phyloP scores from a whole-genome alignment of 768 basidiomycete genomes.

The Leccinum disarticulatum region DNA sequence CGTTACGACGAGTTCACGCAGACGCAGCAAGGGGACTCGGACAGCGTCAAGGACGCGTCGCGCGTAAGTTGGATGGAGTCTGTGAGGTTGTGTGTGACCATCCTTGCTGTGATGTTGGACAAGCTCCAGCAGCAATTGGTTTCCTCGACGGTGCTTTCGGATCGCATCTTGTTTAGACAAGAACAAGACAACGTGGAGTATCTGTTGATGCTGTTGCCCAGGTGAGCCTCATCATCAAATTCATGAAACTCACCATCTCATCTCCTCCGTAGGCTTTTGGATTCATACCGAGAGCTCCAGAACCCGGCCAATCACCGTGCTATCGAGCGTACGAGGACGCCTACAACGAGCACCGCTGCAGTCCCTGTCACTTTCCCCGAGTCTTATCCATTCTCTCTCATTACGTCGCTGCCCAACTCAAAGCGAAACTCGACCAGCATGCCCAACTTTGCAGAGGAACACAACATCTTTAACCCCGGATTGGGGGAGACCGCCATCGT shows the following conservation, averaged over 20 bases:
- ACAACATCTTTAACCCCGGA: slow-evolving; percentile 64
- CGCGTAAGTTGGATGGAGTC: slow-evolving; percentile 87
- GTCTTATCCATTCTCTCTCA: slow-evolving; percentile 87
- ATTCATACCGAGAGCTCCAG: slow-evolving; percentile 85
- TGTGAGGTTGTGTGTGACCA: slow-evolving; percentile 85
- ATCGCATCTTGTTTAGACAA: slow-evolving; percentile 61
- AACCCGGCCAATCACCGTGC: slow-evolving; percentile 62
- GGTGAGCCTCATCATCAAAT: slow-evolving; percentile 44
- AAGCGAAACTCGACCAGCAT: slow-evolving; percentile 42
- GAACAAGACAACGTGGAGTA: slow-evolving; percentile 94
- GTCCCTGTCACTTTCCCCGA: slow-evolving; percentile 88
- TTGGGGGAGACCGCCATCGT: slow-evolving; percentile 87
- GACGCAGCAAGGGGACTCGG: slow-evolving; percentile 62
- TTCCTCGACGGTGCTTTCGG: slow-evolving; percentile 57
- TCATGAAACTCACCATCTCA: slow-evolving; percentile 6
- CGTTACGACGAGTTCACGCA: slow-evolving; percentile 81
- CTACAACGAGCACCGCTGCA: slow-evolving; percentile 53
- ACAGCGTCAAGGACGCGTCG: slow-evolving; percentile 66
- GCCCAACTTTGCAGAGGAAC: slow-evolving; percentile 44
- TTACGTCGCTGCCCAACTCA: slow-evolving; percentile 62
- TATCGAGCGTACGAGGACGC: slow-evolving; percentile 65
- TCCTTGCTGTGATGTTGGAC: slow-evolving; percentile 87
- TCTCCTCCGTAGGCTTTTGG: slow-evolving; percentile 58
- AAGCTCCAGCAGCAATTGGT: slow-evolving; percentile 81
- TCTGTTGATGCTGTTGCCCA: slow-evolving; percentile 77